Evolutionary conservation across 306 rosid species (phyloP).

Genomic region (Castanopsis chinensis): DNA sequence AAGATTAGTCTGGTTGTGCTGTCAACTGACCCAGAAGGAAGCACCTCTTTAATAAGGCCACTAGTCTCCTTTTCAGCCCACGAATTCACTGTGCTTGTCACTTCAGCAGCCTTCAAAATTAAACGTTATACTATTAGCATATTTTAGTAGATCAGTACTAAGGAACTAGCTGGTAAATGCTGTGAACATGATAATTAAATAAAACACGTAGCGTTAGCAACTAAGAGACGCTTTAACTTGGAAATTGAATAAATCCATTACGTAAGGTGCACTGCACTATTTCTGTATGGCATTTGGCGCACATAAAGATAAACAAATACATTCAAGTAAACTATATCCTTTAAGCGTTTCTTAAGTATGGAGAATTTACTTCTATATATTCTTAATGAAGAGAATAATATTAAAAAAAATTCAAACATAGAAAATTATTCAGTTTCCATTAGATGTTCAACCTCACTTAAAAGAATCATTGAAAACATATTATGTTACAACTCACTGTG

Average conservation of each 20-base stretch:
- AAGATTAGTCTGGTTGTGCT: constrained; percentile 51
- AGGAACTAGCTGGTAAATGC: background rate
- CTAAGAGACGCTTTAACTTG: background rate
- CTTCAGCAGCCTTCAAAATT: constrained; percentile 56
- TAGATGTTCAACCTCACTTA: background rate
- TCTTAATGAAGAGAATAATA: background rate
- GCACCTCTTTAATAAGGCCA: constrained; percentile 64
- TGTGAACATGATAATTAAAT: background rate
- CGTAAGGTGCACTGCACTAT: background rate
- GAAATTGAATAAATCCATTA: background rate
- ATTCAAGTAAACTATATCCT: background rate
- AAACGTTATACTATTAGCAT: background rate
- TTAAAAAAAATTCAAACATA: background rate
- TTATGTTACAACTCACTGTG: background rate
- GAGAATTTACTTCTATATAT: background rate
- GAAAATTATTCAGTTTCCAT: background rate
- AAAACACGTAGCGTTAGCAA: background rate
- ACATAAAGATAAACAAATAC: background rate
- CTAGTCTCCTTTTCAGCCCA: constrained; percentile 76
- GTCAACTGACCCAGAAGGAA: constrained; percentile 59
- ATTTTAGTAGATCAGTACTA: background rate
- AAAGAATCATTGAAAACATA: background rate
- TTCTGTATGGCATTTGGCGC: background rate
- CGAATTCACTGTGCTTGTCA: constrained; percentile 52
- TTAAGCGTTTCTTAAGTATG: background rate